A percentile compares a stretch with the other conserved stretches of the same genome.
These are phyloP conservation scores for Nothophoma quercina DNA, from an alignment of 2,329 filamentous ascomycete genomes.

Conservation along the genomic window DNA sequence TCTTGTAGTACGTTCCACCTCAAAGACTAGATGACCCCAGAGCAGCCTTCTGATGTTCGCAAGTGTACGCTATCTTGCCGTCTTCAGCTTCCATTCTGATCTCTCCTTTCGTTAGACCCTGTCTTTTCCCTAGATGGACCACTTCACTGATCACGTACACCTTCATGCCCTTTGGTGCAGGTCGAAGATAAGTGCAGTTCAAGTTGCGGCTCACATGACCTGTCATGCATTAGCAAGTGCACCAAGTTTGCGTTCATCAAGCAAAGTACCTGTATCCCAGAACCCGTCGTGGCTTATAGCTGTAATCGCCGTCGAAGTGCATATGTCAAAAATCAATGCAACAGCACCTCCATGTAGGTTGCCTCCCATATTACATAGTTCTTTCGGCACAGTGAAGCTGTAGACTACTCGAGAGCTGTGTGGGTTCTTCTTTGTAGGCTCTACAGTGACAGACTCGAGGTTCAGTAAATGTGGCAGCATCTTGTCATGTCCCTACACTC, in stretches of 20 bases:
- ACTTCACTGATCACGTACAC: conserved; percentile 55
- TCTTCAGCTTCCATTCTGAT: conserved; percentile 49
- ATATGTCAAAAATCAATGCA: conserved; percentile 64
- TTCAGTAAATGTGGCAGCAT: conserved; percentile 40
- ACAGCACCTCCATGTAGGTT: conserved; percentile 64
- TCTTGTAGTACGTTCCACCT: background rate
- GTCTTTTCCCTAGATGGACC: conserved; percentile 53
- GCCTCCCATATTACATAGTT: conserved; percentile 54
- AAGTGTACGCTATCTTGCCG: conserved; percentile 50
- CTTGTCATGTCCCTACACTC: conserved; percentile 43
- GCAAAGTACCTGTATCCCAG: conserved; percentile 47
- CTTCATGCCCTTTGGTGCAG: conserved; percentile 51
- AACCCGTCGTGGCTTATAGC: conserved; percentile 43
- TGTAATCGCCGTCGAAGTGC: conserved; percentile 52
- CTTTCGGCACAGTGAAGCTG: conserved; percentile 53
- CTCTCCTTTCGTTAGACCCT: conserved; percentile 50
- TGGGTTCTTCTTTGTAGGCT: conserved; percentile 37
- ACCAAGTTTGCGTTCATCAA: background rate
- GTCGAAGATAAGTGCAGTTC: conserved; percentile 56
- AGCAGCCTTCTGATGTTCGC: conserved; percentile 49
- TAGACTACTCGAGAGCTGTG: conserved; percentile 51
- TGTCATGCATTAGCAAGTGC: background rate
- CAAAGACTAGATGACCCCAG: conserved; percentile 33
- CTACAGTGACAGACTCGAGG: conserved; percentile 43
- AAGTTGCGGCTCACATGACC: conserved; percentile 52